Base-by-base conservation (phyloP, 2,329 filamentous ascomycete genomes). In the Pestalotiopsis sp. region DNA sequence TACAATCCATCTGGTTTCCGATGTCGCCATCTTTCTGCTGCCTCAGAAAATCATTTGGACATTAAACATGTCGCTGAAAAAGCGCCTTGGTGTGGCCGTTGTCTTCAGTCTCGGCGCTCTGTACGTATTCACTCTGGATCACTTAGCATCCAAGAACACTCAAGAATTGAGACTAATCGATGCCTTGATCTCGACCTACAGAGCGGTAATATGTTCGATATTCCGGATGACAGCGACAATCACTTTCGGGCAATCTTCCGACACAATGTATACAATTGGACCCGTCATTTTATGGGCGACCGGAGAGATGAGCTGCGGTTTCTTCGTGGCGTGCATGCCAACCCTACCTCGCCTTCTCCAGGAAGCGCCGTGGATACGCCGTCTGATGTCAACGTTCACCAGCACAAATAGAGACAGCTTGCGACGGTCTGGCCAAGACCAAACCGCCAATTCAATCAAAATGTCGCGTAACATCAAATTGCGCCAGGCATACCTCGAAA, bases 301-400 rank as follows among this genome's bases (percentile, higher is more conserved):
- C 27, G 83, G 78, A 4, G 83, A 84, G 69, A 84, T 83, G 78
- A 82, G 81, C 2, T 83, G 81, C 65, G 83, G 80, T 6, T 84
- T 85, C 74, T 80, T 84, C 69, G 80, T 84, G 61, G 69, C 80
- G 36, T 77, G 79, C 63, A 70, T 82, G 52, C 81, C 82, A 3
- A 80, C 78, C 45, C 70, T 81, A 0, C 80, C 82, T 3, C 82
- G 80, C 69, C 74, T 83, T 27, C 69, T 82, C n/a, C 69, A 72
- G 52, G 75, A 76, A 31, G 71, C 71, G 39, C 25, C 59, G 1
- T 61, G 25, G 13, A 36, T 61, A 12, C 9, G 9, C 20, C 25
- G 25, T 58, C 56, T 58, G 2, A 27, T 23, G 20, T 17, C 12
- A 13, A n/a, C 20, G 2, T 23, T 23, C 2, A 13, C 20, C 20